A percentile compares a stretch with the other conserved stretches of the same genome.
phyloP scores from a whole-genome alignment of 495 filamentous ascomycete species.

The Hamigera avellanea region DNA sequence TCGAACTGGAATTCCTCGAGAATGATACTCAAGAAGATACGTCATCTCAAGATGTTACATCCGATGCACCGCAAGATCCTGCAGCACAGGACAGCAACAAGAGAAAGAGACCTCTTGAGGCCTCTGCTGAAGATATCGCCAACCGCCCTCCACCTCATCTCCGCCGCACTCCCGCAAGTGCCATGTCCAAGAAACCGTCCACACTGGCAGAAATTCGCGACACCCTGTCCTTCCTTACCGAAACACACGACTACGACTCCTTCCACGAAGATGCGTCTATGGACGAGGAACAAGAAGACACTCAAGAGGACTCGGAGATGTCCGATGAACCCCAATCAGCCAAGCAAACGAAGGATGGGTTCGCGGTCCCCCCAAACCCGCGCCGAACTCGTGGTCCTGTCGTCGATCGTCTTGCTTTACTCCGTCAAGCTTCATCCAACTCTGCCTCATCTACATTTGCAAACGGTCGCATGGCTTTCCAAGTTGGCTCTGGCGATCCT shows the following conservation, averaged over 20 bases:
- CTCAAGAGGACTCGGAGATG: slow-evolving; percentile 29
- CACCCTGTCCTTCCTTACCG: slow-evolving; percentile 69
- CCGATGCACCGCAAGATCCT: slow-evolving; percentile 22
- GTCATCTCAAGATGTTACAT: slow-evolving; percentile 27
- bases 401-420: slow-evolving; percentile 74
- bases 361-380: slow-evolving; percentile 27
- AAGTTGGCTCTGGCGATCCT: slow-evolving; percentile 24
- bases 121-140: slow-evolving; percentile 28
- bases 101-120: slow-evolving; percentile 41
- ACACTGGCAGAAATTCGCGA: slow-evolving; percentile 70
- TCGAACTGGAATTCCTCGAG: slow-evolving; percentile 62
- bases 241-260: slow-evolving; percentile 52
- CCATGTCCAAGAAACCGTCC: slow-evolving; percentile 48
- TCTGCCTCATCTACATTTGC: slow-evolving; percentile 32
- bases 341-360: slow-evolving; percentile 17
- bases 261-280: slow-evolving; percentile 33
- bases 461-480: slow-evolving; percentile 50
- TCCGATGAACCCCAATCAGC: slow-evolving; percentile 7
- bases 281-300: slow-evolving; percentile 25
- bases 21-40: slow-evolving; percentile 37
- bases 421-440: slow-evolving; percentile 50
- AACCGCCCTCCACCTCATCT: slow-evolving; percentile 51
- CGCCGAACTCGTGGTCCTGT: slow-evolving; percentile 43
- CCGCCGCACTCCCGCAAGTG: slow-evolving; percentile 48
- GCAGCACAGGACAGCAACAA: slow-evolving; percentile 32